These are phyloP conservation scores for Thelonectria discophora DNA, from an alignment of 2,329 filamentous ascomycete genomes.

Conservation along the genomic window DNA sequence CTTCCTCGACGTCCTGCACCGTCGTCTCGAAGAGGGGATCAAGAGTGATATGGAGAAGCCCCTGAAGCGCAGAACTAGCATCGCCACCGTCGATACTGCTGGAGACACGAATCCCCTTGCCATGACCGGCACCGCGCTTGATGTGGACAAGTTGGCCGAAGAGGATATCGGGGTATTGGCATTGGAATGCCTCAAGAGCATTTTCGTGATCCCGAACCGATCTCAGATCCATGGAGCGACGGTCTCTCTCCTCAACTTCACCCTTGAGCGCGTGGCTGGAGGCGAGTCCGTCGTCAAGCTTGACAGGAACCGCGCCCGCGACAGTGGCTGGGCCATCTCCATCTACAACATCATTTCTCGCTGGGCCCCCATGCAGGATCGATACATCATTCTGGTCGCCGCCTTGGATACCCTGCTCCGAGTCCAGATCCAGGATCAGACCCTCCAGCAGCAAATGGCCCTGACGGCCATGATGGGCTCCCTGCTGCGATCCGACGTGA, in stretches of 20 bases:
- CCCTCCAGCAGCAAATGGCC: conserved; percentile 76
- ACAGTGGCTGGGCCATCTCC: conserved; percentile 80
- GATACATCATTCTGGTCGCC: conserved; percentile 88
- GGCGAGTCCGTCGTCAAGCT: conserved; percentile 63
- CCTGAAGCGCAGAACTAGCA: conserved; percentile 76
- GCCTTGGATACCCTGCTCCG: conserved; percentile 79
- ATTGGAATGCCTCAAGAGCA: conserved; percentile 84
- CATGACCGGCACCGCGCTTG: conserved; percentile 81
- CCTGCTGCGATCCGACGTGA: conserved; percentile 85
- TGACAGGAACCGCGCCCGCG: conserved; percentile 52
- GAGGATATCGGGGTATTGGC: conserved; percentile 87
- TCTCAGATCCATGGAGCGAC: conserved; percentile 84
- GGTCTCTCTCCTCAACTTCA: conserved; percentile 76
- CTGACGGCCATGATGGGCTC: conserved; percentile 82
- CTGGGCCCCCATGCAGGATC: conserved; percentile 94
- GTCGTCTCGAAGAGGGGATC: conserved; percentile 73
- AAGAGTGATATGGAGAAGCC: conserved; percentile 72
- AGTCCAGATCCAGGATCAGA: conserved; percentile 73
- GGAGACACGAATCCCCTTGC: conserved; percentile 74
- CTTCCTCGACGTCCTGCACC: conserved; percentile 73
- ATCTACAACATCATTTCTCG: conserved; percentile 81
- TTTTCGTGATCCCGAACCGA: conserved; percentile 84
- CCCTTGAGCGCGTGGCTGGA: conserved; percentile 66
- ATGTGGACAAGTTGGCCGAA: conserved; percentile 89
- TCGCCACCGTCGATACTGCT: conserved; percentile 73